Evolutionary conservation across 495 filamentous ascomycete species (phyloP), one percentile per base, ranked within the genome.

Genomic region (Aspergillus avenaceus): DNA sequence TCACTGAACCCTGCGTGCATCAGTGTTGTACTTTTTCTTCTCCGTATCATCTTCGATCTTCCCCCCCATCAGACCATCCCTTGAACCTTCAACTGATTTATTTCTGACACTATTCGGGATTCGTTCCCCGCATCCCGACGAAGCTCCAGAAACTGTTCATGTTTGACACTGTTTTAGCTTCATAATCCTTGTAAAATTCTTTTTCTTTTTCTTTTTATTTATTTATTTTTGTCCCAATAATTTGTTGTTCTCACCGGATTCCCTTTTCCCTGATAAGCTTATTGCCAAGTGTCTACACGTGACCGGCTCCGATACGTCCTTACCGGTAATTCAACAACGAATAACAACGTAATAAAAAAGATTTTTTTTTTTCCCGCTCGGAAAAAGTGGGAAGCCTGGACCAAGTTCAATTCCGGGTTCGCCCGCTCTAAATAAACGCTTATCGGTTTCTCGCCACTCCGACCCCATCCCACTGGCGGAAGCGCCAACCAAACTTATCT

Each of bases 81-180:
- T 13, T 3, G 11, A 7, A 36, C 38, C 19, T 11, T 41, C 38
- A 18, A 13, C 13, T 21, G 13, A 12, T 47, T 22, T 2, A 38
- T 38, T 34, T 48, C 45, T 38, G 22, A 48, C 31, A n/a, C 31
- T 34, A 2, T 6, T 38, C 32, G 32, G 46, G 41, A 40, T 18
- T 34, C 46, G 22, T 49, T 34, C 46, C 46, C 46, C 46, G 34
- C 46, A 49, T 37, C 16, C 28, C 24, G 5, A 18, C 7, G n/a
- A n/a, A n/a, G n/a, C n/a, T n/a, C n/a, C n/a, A n/a, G n/a, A n/a
- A n/a, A n/a, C n/a, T n/a, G n/a, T n/a, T n/a, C n/a, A n/a, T n/a
- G n/a, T n/a, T n/a, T n/a, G n/a, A n/a, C n/a, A n/a, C n/a, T n/a
- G n/a, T 28, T 19, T 22, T 32, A 31, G 27, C 27, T 8, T 32